phyloP scores from a whole-genome alignment of 495 filamentous ascomycete species.

The Mytilinidion resinicola region DNA sequence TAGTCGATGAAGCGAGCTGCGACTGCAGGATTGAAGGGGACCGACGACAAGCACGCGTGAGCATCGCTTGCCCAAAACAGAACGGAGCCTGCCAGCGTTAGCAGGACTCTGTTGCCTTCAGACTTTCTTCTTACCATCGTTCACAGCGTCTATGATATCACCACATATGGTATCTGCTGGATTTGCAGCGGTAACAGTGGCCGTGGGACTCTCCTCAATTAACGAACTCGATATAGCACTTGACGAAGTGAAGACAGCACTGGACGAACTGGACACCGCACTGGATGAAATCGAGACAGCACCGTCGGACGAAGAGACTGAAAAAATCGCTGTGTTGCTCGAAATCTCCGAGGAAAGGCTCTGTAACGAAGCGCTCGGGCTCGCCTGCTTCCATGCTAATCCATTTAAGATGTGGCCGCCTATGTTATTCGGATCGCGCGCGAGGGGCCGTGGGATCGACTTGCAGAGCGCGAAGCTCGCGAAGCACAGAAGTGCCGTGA shows the following conservation, averaged over 20 bases:
- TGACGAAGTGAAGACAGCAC: too few relatives aligned
- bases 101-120: neutral
- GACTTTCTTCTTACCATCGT: neutral
- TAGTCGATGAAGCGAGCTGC: constrained; percentile 40
- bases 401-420: too few relatives aligned
- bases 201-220: constrained; percentile 7
- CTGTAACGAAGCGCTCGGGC: too few relatives aligned
- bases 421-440: too few relatives aligned
- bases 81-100: neutral
- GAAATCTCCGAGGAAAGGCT: too few relatives aligned
- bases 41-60: constrained; percentile 37
- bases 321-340: too few relatives aligned
- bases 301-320: too few relatives aligned
- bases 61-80: neutral
- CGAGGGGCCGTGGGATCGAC: neutral
- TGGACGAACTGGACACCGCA: too few relatives aligned
- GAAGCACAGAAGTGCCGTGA: constrained; percentile 2
- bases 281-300: too few relatives aligned
- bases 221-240: neutral
- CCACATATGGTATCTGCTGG: constrained; percentile 9
- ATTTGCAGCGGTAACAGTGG: constrained; percentile 4
- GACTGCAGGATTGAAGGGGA: constrained; percentile 48
- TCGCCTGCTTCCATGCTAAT: too few relatives aligned
- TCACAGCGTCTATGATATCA: constrained; percentile 9
- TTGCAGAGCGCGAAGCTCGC: neutral